These are phyloP conservation scores for Ambispora gerdemannii DNA, from an alignment of 192 early-diverging fungal genomes.

Conservation along the genomic window DNA sequence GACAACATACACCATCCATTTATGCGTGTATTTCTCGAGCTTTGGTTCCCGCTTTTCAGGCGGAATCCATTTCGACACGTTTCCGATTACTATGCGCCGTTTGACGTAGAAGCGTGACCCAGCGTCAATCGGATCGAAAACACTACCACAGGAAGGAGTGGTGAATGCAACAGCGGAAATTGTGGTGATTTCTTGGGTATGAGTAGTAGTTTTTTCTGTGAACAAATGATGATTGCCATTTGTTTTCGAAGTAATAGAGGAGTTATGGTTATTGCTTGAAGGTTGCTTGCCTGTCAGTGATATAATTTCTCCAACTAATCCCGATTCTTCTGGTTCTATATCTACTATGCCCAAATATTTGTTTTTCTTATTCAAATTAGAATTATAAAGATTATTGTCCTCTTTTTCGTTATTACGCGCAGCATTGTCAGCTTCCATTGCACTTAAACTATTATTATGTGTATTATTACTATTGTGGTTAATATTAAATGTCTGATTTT, in stretches of 20 bases:
- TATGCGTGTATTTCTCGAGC: constrained; percentile 64
- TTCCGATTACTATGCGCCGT: constrained; percentile 63
- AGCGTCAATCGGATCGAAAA: constrained; percentile 35
- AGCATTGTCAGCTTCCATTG: neutral
- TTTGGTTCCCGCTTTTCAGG: constrained; percentile 54
- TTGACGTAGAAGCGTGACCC: constrained; percentile 76
- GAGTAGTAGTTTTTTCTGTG: neutral
- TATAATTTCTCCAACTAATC: constrained; percentile 25
- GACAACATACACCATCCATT: constrained; percentile 91
- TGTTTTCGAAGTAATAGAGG: constrained; percentile 17
- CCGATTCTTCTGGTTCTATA: neutral
- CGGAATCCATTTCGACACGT: constrained; percentile 70
- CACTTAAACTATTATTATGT: neutral
- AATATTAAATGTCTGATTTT: too few species aligned
- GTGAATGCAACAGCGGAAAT: constrained; percentile 33
- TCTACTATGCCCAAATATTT: neutral
- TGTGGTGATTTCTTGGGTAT: constrained; percentile 38
- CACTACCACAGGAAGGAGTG: constrained; percentile 31
- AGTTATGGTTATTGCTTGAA: constrained; percentile 31
- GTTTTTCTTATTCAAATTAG: too few species aligned
- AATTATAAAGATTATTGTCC: too few species aligned
- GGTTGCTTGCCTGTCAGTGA: constrained; percentile 32
- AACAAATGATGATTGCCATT: neutral
- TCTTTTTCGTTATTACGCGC: neutral
- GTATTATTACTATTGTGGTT: neutral